Base-by-base conservation (phyloP, 257 asterid genomes). In the Capsicum chinense region DNA sequence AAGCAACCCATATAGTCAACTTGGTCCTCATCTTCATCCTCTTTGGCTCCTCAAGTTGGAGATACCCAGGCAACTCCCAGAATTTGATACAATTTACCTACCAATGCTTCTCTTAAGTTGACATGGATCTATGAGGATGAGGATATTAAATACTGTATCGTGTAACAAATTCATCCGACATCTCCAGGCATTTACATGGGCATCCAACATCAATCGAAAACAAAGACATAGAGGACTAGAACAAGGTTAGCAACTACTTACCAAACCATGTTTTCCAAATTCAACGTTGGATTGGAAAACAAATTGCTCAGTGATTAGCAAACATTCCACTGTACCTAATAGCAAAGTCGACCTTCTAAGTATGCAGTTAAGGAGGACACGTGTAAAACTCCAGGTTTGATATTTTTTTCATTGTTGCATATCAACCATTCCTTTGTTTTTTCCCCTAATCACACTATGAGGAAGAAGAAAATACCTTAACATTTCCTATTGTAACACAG, bases 291-390 rank as follows among this genome's bases (percentile, higher is more conserved):
- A 88, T 95, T 95, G 87, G 88, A 87, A 89, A 95, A 94, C 80
- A 95, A 92, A 87, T 95, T 93, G 95, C 99, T 93, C 88, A 95
- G 85, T 82, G 99, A 97, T 71, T 93, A 97, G 85, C 99, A 95
- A 82, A 94, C 99, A 81, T 95, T 95, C 98, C 99, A 95, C 87
- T 95, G 99, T 80, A 95, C 99, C 99, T 95, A 95, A 85, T 73
- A 83, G 81, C 78, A 86, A 82, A 35, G 79, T 19, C 12, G 26
- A 2, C 10, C 83, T 33, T 39, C 52, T 52, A 83, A 68, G 80
- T 54, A 83, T 83, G 66, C 82, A 78, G 47, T 56, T 52, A 78
- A 17, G 57, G 9, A 8, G 15, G 64, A 78, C 48, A 52, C 16
- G 3, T 8, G 64, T 26, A 13, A 52, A 26, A 78, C 14, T 52